Evolutionary conservation across 176 grass and related monocot species (phyloP).

Genomic region (Thalia dealbata): DNA sequence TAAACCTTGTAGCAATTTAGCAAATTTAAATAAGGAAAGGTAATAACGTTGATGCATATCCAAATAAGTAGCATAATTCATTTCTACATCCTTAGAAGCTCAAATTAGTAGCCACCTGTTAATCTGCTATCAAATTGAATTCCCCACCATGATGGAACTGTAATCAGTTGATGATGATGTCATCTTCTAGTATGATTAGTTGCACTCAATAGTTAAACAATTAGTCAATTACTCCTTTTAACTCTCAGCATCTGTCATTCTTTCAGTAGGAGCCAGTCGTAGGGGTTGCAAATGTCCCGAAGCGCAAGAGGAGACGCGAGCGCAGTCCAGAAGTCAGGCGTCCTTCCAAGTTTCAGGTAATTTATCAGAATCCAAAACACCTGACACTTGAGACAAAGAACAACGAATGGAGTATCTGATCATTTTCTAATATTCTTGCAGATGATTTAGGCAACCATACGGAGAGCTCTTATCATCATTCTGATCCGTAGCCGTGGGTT

Average conservation of each 20-base stretch:
- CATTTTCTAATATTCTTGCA: conserved; percentile 16
- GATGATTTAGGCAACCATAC: conserved; percentile 32
- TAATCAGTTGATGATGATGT: not conserved
- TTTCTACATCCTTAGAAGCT: not conserved
- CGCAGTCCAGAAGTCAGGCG: conserved; percentile 37
- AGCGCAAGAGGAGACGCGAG: conserved; percentile 62
- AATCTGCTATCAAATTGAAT: not conserved
- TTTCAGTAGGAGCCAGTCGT: conserved; percentile 15
- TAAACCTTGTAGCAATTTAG: not conserved
- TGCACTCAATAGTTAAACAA: not conserved
- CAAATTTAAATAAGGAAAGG: not conserved
- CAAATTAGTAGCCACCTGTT: not conserved
- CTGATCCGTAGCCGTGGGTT: not conserved
- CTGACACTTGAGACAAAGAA: not conserved
- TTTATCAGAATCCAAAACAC: not conserved
- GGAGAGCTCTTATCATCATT: conserved; percentile 32
- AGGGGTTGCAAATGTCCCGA: conserved; percentile 50
- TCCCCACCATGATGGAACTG: not conserved
- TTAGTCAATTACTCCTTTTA: not conserved
- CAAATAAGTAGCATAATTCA: not conserved
- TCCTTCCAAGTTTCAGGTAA: conserved; percentile 56
- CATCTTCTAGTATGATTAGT: not conserved
- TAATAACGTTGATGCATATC: not conserved
- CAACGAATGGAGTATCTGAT: not conserved
- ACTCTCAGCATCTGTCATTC: not conserved